phyloP scores from a whole-genome alignment of 139 green algal species.

The Volvox africanus region DNA sequence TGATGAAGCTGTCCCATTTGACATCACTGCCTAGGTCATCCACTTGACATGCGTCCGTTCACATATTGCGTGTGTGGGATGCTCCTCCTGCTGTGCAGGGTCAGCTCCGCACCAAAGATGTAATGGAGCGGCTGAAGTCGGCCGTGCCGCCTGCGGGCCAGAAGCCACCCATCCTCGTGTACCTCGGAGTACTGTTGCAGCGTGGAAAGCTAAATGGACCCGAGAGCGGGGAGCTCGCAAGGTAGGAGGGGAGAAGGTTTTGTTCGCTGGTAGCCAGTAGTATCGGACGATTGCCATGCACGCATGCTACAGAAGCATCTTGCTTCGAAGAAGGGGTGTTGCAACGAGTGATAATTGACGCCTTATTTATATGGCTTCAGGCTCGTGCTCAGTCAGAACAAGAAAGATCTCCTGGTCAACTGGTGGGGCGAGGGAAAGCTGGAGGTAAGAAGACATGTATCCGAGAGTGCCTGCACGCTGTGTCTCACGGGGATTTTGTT shows the following conservation, averaged over 20 bases:
- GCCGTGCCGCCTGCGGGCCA: slow-evolving; percentile 81
- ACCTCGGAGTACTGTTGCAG: slow-evolving; percentile 98
- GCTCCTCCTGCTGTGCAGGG: slow-evolving; percentile 31
- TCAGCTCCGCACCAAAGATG: slow-evolving; percentile 65
- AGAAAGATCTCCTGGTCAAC: slow-evolving; percentile 98
- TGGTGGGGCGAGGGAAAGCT: slow-evolving; percentile 98
- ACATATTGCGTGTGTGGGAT: no score
- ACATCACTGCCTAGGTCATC: no score
- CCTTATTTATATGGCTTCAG: slow-evolving; percentile 18
- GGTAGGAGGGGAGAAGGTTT: slow-evolving; percentile 16
- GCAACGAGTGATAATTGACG: no score
- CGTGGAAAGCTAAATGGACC: slow-evolving; percentile 92
- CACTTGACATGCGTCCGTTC: no score
- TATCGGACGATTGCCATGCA: no score
- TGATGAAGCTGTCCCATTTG: no score
- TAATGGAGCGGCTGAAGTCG: slow-evolving; percentile 92
- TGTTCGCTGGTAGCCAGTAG: no score
- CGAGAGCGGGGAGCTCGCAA: slow-evolving; percentile 94
- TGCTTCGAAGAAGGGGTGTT: no score
- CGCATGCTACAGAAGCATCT: no score
- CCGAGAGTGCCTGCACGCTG: no score
- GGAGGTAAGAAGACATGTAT: slow-evolving; percentile 60
- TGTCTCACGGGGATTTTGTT: no score
- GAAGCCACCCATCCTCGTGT: slow-evolving; percentile 97
- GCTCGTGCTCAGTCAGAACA: slow-evolving; percentile 97